Conservation (phyloP, 352 stramenopile genomes). For the Phytophthora citricola region DNA sequence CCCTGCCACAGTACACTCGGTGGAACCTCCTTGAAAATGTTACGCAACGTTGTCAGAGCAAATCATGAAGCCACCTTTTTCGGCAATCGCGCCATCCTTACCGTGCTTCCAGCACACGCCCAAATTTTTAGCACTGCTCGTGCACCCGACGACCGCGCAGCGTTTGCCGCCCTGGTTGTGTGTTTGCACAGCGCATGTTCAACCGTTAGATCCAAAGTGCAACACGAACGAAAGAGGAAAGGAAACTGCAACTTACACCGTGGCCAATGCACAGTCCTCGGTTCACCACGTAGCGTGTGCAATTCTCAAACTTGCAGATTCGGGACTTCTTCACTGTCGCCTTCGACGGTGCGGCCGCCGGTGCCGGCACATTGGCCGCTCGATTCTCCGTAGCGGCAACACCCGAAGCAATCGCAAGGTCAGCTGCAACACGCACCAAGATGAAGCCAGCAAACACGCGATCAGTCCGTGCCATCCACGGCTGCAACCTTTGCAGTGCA, state of each 20-base stretch:
- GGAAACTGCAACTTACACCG: conserved; percentile 39
- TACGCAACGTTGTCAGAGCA: conserved; percentile 32
- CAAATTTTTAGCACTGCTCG: conserved; percentile 80
- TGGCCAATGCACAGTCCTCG: conserved; percentile 80
- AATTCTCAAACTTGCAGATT: conserved; percentile 81
- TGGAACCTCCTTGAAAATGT: conserved; percentile 63
- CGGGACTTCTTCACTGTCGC: conserved; percentile 66
- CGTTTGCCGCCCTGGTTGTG: conserved; percentile 68
- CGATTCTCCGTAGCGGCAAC: conserved; percentile 28
- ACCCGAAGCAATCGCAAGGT: conserved; percentile 26
- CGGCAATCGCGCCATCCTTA: conserved; percentile 38
- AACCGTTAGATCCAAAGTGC: conserved; percentile 18
- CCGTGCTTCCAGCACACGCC: conserved; percentile 83
- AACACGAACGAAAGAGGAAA: conserved; percentile 6
- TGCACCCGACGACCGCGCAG: conserved; percentile 67
- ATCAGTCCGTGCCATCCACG: conserved; percentile 30
- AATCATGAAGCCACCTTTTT: conserved; percentile 52
- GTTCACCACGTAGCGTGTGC: conserved; percentile 80
- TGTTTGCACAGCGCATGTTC: conserved; percentile 26
- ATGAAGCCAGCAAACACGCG: conserved; percentile 20
- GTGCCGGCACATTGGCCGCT: conserved; percentile 29
- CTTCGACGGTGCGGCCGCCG: conserved; percentile 10
- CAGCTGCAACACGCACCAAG: conserved; percentile 27
- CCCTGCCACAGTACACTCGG: conserved; percentile 66
- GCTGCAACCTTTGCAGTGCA: conserved; percentile 12